Percentiles rank a stretch among this genome's conserved stretches.
Conservation (phyloP, 257 asterid genomes). For the Parsonsia alboflavescens region DNA sequence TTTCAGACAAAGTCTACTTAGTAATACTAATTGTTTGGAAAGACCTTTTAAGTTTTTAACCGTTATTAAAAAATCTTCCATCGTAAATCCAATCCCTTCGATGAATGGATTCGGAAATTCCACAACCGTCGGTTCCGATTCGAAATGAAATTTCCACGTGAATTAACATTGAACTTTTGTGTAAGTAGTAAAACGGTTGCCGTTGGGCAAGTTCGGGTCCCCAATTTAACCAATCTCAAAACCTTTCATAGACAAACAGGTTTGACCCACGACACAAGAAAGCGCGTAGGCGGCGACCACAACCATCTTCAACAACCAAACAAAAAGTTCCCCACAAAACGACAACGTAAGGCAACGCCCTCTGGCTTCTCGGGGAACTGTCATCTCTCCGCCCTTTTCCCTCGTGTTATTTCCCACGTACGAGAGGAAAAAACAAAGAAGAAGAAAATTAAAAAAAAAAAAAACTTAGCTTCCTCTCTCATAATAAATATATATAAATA, state of each 20-base stretch:
- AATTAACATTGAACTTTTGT: no score
- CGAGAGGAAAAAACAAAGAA: neutral
- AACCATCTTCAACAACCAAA: conserved; percentile 1
- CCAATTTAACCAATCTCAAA: neutral
- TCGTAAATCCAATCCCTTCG: no score
- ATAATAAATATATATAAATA: neutral
- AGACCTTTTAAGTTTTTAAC: no score
- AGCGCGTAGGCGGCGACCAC: neutral
- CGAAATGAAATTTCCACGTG: no score
- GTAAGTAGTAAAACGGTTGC: neutral
- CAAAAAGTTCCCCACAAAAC: conserved; percentile 1
- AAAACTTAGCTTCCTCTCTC: neutral
- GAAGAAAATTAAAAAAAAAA: no score
- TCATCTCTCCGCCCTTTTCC: neutral
- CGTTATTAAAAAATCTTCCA: no score
- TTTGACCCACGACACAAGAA: neutral
- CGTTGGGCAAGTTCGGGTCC: neutral
- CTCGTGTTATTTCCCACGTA: conserved; percentile 10
- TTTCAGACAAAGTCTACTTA: no score
- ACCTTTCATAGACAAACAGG: neutral
- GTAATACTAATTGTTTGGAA: no score
- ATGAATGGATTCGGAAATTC: no score
- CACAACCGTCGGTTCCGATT: no score
- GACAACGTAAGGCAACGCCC: neutral
- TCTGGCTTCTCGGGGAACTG: neutral